These are phyloP conservation scores for Rhodotorula sphaerocarpa DNA, from an alignment of 768 basidiomycete species.

Conservation along the genomic window DNA sequence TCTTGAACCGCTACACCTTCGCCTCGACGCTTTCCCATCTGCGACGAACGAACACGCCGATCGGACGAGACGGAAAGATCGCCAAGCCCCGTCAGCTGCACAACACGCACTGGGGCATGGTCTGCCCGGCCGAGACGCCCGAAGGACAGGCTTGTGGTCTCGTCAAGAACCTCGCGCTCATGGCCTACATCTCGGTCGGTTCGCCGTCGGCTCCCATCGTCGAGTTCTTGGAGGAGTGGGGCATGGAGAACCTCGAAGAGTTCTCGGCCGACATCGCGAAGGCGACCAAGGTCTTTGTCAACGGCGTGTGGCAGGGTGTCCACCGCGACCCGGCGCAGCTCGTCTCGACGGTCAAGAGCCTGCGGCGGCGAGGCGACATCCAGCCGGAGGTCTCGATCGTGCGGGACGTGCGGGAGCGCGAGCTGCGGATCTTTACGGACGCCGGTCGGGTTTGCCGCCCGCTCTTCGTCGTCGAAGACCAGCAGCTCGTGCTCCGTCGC, in stretches of 20 bases:
- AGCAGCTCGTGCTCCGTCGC: constrained; percentile 64
- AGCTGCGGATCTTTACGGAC: constrained; percentile 88
- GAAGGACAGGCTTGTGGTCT: constrained; percentile 99
- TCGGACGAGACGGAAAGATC: constrained; percentile 97
- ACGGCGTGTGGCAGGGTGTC: constrained; percentile 99
- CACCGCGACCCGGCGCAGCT: constrained; percentile 89
- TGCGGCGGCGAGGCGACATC: constrained; percentile 89
- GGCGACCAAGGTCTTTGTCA: constrained; percentile 89
- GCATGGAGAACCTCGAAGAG: constrained; percentile 86
- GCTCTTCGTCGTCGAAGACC: constrained; percentile 81
- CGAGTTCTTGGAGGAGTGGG: constrained; percentile 98
- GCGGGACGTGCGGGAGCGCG: constrained; percentile 91
- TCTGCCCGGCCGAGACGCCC: constrained; percentile 97
- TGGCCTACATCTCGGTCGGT: constrained; percentile 96
- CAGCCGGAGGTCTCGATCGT: constrained; percentile 94
- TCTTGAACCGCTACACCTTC: constrained; percentile 95
- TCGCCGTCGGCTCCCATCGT: constrained; percentile 91
- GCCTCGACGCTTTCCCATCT: constrained; percentile 96
- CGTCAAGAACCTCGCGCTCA: constrained; percentile 94
- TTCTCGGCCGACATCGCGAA: constrained; percentile 55
- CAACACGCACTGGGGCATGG: constrained; percentile 99
- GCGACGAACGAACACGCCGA: constrained; percentile 93
- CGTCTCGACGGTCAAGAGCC: constrained; percentile 82
- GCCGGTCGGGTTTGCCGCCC: constrained; percentile 95
- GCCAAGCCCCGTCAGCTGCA: constrained; percentile 98